These are phyloP conservation scores for Linnemannia zychae DNA, from an alignment of 192 early-diverging fungal genomes.

Conservation along the genomic window DNA sequence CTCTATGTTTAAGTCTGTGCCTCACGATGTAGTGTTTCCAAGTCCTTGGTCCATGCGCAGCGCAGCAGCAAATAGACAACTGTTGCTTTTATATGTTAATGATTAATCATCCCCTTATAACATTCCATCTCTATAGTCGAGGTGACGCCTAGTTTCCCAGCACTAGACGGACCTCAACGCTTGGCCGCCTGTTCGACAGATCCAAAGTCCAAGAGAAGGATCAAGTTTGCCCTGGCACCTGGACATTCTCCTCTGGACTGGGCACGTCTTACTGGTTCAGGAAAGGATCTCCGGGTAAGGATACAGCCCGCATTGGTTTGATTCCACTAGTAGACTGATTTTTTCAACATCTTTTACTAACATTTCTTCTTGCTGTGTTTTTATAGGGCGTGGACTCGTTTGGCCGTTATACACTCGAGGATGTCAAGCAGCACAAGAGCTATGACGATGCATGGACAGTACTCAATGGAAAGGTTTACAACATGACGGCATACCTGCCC, in stretches of 20 bases:
- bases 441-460: slow-evolving; percentile 91
- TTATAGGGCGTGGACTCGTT: slow-evolving; percentile 68
- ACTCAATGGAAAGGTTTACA: slow-evolving; percentile 92
- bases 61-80: slow-evolving; percentile 7
- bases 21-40: neutral
- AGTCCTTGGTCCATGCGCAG: slow-evolving; percentile 17
- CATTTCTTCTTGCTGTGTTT: neutral
- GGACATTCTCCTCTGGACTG: slow-evolving; percentile 95
- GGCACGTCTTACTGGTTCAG: slow-evolving; percentile 86
- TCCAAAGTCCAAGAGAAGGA: slow-evolving; percentile 53
- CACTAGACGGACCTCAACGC: slow-evolving; percentile 50
- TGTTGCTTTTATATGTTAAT: neutral
- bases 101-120: neutral
- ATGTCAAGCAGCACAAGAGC: slow-evolving; percentile 82
- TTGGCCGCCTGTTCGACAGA: slow-evolving; percentile 53
- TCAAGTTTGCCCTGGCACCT: slow-evolving; percentile 86
- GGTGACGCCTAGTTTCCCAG: slow-evolving; percentile 46
- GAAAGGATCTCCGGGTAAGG: slow-evolving; percentile 75
- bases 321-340: neutral
- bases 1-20: neutral
- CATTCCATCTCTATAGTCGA: slow-evolving; percentile 14
- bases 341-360: neutral
- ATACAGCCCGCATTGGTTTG: neutral
- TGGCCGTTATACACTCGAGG: slow-evolving; percentile 75
- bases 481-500: slow-evolving; percentile 88